Base-by-base conservation (phyloP, 2,329 filamentous ascomycete genomes). In the Penicillium sp. region DNA sequence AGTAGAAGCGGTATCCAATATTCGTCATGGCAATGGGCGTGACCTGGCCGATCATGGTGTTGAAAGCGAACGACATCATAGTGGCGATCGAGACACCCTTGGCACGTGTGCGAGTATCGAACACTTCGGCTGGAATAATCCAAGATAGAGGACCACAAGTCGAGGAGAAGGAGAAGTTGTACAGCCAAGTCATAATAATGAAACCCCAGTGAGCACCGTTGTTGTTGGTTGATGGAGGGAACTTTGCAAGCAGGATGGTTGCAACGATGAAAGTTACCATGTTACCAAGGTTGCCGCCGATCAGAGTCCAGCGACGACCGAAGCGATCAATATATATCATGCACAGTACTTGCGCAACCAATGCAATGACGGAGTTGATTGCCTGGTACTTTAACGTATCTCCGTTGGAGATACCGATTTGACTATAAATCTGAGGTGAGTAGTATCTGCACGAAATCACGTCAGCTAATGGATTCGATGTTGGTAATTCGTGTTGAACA, bases 11-110 rank as follows among this genome's bases (percentile, higher is more conserved):
- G 64, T 76, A 84, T 6, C 76, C 72, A n/a, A 80, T 71, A 17
- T 65, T 65, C 3, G 68, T 65, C 67, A 84, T 77, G 2, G 79
- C 81, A 38, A 81, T 79, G 3, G 78, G 78, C 0, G 83, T 87
- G 9, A 83, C 77, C 64, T 85, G 81, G 1, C 82, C 83, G 49
- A 87, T 87, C 78, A 87, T 80, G 28, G 84, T 87, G 69, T 87
- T 87, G 72, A 86, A 88, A 2, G 84, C 84, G 65, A 85, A 88
- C 10, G 77, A 81, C 0, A 72, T 75, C 84, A 88, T 87, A 5
- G 82, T 85, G 0, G 84, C 84, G 54, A 88, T 81, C 1, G 82
- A 83, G 1, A 89, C 85, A 58, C 84, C 85, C 71, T 87, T 87
- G 46, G 81, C 76, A 34, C 86, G 78, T 0, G 85, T 89, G 53